Percentiles rank a stretch among this genome's conserved stretches.
phyloP scores from a whole-genome alignment of 2,329 filamentous ascomycete species.

The Tolypocladium capitatum region DNA sequence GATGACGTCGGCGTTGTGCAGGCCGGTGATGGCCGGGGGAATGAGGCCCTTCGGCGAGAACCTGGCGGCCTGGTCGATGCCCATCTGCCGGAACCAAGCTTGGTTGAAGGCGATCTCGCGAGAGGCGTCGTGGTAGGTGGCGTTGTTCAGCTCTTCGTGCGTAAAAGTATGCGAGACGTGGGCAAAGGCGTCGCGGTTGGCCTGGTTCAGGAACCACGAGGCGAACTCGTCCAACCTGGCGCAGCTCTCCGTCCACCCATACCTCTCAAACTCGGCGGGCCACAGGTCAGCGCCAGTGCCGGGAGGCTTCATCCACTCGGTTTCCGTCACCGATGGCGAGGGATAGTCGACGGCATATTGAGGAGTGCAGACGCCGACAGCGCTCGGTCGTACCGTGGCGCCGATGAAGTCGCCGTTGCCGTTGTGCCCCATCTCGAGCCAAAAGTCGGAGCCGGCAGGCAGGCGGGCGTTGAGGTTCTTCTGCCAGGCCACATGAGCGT shows the following conservation, averaged over 20 bases:
- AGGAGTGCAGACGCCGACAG: constrained; percentile 25
- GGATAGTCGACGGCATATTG: constrained; percentile 28
- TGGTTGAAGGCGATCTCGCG: constrained; percentile 49
- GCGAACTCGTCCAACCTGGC: constrained; percentile 34
- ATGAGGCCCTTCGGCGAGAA: constrained; percentile 44
- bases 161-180: constrained; percentile 52
- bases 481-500: constrained; percentile 30
- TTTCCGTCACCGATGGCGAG: constrained; percentile 28
- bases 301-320: constrained; percentile 31
- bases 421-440: constrained; percentile 41
- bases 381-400: constrained; percentile 33
- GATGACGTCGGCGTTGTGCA: constrained; percentile 51
- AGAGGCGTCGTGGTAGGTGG: constrained; percentile 41
- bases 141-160: constrained; percentile 44
- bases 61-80: constrained; percentile 28
- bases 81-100: constrained; percentile 41
- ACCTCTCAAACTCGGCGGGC: constrained; percentile 36
- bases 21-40: constrained; percentile 48
- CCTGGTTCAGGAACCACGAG: constrained; percentile 34
- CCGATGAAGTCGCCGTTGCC: constrained; percentile 33
- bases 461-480: constrained; percentile 29
- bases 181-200: constrained; percentile 40
- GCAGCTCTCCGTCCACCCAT: constrained; percentile 36
- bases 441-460: constrained; percentile 36
- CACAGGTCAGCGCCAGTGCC: constrained; percentile 36